Conservation (phyloP, 352 stramenopile genomes). For the Pythium apleroticum region DNA sequence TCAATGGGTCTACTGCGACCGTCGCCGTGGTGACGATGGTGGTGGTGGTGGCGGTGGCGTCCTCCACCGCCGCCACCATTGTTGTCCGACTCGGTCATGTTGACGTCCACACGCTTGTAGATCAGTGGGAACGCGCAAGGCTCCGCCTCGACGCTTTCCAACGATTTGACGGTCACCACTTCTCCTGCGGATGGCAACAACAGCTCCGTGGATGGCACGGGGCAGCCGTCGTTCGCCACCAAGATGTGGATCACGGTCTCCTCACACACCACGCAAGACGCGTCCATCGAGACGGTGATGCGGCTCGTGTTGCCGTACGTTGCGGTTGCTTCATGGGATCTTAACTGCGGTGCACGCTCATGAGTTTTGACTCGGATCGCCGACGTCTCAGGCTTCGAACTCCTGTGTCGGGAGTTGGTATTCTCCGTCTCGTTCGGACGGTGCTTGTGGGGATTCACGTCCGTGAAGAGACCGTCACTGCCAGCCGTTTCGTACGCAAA, state of each 20-base stretch:
- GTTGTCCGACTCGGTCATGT: constrained; percentile 16
- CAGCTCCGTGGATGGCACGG: constrained; percentile 15
- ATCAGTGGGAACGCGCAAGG: constrained; percentile 26
- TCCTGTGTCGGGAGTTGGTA: constrained; percentile 5
- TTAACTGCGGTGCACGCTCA: constrained; percentile 47
- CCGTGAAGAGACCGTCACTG: constrained; percentile 70
- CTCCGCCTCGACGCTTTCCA: background rate
- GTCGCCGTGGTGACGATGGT: constrained; percentile 7
- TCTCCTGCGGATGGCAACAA: constrained; percentile 5
- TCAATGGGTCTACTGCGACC: background rate
- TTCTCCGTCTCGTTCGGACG: constrained; percentile 33
- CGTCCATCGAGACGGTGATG: constrained; percentile 58
- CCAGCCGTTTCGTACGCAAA: constrained; percentile 71
- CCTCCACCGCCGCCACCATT: background rate
- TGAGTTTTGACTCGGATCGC: constrained; percentile 55
- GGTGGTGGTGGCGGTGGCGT: constrained; percentile 12
- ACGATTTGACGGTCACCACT: background rate
- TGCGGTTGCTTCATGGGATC: constrained; percentile 38
- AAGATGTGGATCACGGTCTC: constrained; percentile 54
- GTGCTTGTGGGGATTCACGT: constrained; percentile 61
- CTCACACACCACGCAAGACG: constrained; percentile 49
- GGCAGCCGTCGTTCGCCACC: constrained; percentile 42
- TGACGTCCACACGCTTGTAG: constrained; percentile 33
- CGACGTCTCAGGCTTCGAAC: constrained; percentile 35
- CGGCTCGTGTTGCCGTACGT: constrained; percentile 55